Evolutionary conservation across 2,329 filamentous ascomycete species (phyloP), one percentile per base, ranked within the genome.

Genomic region (Epichloe scottii): DNA sequence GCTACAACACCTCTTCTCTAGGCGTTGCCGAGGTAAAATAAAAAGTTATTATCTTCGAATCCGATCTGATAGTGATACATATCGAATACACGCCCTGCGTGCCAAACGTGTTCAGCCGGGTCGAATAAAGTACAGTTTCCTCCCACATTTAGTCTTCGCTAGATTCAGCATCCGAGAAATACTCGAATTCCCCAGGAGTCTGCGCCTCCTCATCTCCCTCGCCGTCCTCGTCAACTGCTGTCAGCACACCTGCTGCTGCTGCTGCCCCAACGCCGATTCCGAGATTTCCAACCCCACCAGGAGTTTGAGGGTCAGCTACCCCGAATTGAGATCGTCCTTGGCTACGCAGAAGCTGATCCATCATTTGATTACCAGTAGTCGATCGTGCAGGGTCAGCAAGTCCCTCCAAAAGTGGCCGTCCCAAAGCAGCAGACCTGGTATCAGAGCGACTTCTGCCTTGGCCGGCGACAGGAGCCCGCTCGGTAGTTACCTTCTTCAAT

Each of bases 141-240:
- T 17, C 19, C 14, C 17, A 3, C 44, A 38, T 57, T 39, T 65
- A 59, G 4, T 66, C 62, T 3, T 65, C 62, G 3, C 60, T 60
- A 3, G 74, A 73, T 43, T 80, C 81, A 2, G 73, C 77, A 50
- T 88, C 85, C 5, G 83, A 83, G 59, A 84, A 82, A 66, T 93
- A 90, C 54, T 91, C 85, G 67, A 93, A 93, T 48, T 87, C 83
- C 11, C 71, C 70, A 5, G 87, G 88, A 6, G 80, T 66, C 38
- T 76, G 71, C 2, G 87, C 87, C 63, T 91, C 87, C 59, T 85
- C 83, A 12, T 79, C 83, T 35, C 76, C 82, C 55, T 88, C 85
- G 10, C 76, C 81, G 60, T 91, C 87, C 66, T 97, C 91, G 60
- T 96, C 90, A 4, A 95, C 81, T 5, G 89, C 85, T 4, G 86